These are phyloP conservation scores for Fonsecaea multimorphosa DNA, from an alignment of 2,329 filamentous ascomycete genomes.

Conservation along the genomic window DNA sequence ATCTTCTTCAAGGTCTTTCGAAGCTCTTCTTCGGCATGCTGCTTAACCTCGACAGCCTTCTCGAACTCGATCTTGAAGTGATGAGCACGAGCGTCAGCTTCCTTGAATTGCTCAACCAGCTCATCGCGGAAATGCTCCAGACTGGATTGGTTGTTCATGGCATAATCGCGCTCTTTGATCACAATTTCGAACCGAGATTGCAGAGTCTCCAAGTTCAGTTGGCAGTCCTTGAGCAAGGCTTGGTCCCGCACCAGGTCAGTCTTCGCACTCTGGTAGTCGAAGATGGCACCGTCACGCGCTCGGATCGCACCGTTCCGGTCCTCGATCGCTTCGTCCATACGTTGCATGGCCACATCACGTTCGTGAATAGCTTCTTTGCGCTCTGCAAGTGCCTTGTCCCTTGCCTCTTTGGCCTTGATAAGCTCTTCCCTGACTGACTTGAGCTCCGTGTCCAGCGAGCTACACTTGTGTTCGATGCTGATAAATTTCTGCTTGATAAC, in stretches of 20 bases:
- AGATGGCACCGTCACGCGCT: neutral
- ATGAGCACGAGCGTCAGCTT: neutral
- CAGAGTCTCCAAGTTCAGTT: neutral
- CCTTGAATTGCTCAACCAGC: neutral
- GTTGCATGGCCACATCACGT: neutral
- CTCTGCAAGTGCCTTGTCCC: neutral
- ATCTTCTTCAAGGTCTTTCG: neutral
- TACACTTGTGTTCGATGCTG: slow-evolving; percentile 1
- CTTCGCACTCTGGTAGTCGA: slow-evolving; percentile 3
- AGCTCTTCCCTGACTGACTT: slow-evolving; percentile 2
- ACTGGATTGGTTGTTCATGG: neutral
- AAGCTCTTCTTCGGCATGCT: neutral
- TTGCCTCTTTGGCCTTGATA: neutral
- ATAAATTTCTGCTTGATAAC: neutral
- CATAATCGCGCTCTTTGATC: neutral
- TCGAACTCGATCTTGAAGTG: slow-evolving; percentile 2
- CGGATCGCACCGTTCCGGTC: neutral
- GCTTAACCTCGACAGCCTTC: neutral
- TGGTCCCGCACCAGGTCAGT: neutral
- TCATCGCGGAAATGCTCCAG: neutral
- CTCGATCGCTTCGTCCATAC: slow-evolving; percentile 3
- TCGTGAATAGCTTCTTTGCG: neutral
- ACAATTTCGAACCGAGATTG: slow-evolving; percentile 1
- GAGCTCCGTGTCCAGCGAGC: neutral
- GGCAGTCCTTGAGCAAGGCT: slow-evolving; percentile 3